These are phyloP conservation scores for Myotisia sp. DNA, from an alignment of 2,329 filamentous ascomycete genomes.

Conservation along the genomic window DNA sequence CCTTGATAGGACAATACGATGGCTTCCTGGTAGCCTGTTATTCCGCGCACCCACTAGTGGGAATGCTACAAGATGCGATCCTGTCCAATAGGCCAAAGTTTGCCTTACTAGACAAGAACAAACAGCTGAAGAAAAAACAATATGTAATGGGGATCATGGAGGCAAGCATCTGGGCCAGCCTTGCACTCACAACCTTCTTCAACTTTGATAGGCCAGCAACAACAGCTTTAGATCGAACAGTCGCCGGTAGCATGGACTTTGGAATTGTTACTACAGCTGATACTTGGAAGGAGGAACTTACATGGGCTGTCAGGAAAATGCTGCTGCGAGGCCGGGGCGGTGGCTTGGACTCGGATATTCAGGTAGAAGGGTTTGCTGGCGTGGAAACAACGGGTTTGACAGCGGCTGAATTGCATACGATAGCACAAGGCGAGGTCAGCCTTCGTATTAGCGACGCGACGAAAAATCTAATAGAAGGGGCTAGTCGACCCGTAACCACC, in stretches of 20 bases:
- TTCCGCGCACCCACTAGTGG: slow-evolving; percentile 66
- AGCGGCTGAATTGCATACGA: slow-evolving; percentile 64
- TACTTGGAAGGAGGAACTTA: slow-evolving; percentile 65
- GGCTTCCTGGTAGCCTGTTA: slow-evolving; percentile 82
- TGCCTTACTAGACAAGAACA: background rate
- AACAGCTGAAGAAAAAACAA: slow-evolving; percentile 22
- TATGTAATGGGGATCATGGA: slow-evolving; percentile 77
- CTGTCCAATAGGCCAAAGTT: slow-evolving; percentile 16
- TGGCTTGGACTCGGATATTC: slow-evolving; percentile 17
- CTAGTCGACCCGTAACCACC: slow-evolving; percentile 40
- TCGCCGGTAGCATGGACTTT: slow-evolving; percentile 41
- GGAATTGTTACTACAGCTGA: slow-evolving; percentile 80
- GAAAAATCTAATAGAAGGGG: slow-evolving; percentile 44
- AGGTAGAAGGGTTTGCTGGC: slow-evolving; percentile 50
- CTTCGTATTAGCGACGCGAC: slow-evolving; percentile 56
- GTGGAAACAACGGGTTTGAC: slow-evolving; percentile 70
- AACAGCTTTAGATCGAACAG: background rate
- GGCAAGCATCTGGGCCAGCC: slow-evolving; percentile 53
- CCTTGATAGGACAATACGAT: slow-evolving; percentile 38
- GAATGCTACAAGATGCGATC: slow-evolving; percentile 38
- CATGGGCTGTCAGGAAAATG: slow-evolving; percentile 48
- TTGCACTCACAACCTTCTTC: slow-evolving; percentile 40
- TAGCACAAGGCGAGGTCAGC: slow-evolving; percentile 48
- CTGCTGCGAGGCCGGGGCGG: slow-evolving; percentile 37
- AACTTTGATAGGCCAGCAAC: slow-evolving; percentile 13